A percentile compares a stretch with the other conserved stretches of the same genome.
Evolutionary conservation across 805 yeast species (phyloP).

Genomic region (Hanseniaspora mollemarum): DNA sequence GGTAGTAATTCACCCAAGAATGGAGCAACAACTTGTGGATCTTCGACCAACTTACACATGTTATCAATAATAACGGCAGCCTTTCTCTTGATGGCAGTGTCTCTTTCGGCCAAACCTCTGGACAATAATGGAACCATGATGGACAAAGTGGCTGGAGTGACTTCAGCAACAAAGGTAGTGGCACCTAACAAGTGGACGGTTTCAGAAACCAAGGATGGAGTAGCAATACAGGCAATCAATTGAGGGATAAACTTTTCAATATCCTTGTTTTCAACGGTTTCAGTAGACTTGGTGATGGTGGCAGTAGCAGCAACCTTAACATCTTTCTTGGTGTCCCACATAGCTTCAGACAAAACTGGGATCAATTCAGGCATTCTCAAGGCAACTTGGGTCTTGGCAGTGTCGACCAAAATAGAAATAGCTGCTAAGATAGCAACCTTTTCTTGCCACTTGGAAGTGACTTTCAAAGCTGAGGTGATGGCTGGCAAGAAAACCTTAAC

Average conservation of each 20-base stretch:
- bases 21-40: slow-evolving; percentile 99
- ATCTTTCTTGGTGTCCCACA: slow-evolving; percentile 99
- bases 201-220: slow-evolving; percentile 96
- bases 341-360: slow-evolving; percentile 96
- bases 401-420: slow-evolving; percentile 76
- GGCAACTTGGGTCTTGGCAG: slow-evolving; percentile 92
- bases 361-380: slow-evolving; percentile 99
- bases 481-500: slow-evolving; percentile 82
- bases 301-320: slow-evolving; percentile 94
- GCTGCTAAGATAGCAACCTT: slow-evolving; percentile 83
- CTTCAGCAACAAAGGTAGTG: slow-evolving; percentile 98
- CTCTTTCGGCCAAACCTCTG: slow-evolving; percentile 99
- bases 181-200: slow-evolving; percentile 99
- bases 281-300: slow-evolving; percentile 92
- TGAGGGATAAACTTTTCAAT: slow-evolving; percentile 98
- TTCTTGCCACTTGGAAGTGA: slow-evolving; percentile 94
- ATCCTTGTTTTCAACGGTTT: slow-evolving; percentile 98
- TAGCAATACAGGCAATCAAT: slow-evolving; percentile 90
- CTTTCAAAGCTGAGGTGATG: slow-evolving; percentile 53
- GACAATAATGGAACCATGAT: slow-evolving; percentile 98
- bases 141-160: slow-evolving; percentile 97
- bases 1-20: slow-evolving; percentile 93
- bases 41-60: slow-evolving; percentile 99
- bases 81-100: slow-evolving; percentile 98
- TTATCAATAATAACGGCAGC: slow-evolving; percentile 98